Evolutionary conservation across 176 grass and related monocot genomes (phyloP).

Genomic region (Musa schizocarpa): DNA sequence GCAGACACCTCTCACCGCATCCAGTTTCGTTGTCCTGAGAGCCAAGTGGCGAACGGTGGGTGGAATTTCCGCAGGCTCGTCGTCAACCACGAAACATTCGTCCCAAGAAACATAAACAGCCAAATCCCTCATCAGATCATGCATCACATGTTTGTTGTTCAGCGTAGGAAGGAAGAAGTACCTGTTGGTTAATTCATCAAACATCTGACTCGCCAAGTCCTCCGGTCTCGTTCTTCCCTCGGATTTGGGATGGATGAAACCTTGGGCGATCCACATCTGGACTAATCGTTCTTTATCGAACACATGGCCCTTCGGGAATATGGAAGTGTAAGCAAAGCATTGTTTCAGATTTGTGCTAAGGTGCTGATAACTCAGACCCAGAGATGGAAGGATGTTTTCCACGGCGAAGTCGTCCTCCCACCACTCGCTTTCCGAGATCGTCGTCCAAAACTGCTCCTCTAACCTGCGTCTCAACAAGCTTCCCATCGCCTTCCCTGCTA

Average conservation of each 20-base stretch:
- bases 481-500: conserved; percentile 7
- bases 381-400: conserved; percentile 16
- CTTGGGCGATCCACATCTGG: conserved; percentile 46
- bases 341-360: conserved; percentile 30
- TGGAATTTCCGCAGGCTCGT: too few relatives aligned
- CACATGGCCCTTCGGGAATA: conserved; percentile 31
- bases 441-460: conserved; percentile 13
- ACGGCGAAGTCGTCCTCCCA: conserved; percentile 14
- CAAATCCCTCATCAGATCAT: too few relatives aligned
- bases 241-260: conserved; percentile 8
- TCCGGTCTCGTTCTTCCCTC: background rate
- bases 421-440: conserved; percentile 28
- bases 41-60: too few relatives aligned
- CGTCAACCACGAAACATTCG: too few relatives aligned
- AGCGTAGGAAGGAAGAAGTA: conserved; percentile 5
- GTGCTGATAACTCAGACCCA: conserved; percentile 21
- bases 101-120: too few relatives aligned
- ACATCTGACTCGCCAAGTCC: background rate
- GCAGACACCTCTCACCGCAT: too few relatives aligned
- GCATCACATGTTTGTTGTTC: too few relatives aligned
- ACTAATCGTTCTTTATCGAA: conserved; percentile 36
- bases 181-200: conserved; percentile 6
- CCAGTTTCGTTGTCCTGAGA: too few relatives aligned
- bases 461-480: conserved; percentile 9
- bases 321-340: conserved; percentile 31